Conservation (phyloP, 129 eudicot genomes). For the Pittosporum tobira region DNA sequence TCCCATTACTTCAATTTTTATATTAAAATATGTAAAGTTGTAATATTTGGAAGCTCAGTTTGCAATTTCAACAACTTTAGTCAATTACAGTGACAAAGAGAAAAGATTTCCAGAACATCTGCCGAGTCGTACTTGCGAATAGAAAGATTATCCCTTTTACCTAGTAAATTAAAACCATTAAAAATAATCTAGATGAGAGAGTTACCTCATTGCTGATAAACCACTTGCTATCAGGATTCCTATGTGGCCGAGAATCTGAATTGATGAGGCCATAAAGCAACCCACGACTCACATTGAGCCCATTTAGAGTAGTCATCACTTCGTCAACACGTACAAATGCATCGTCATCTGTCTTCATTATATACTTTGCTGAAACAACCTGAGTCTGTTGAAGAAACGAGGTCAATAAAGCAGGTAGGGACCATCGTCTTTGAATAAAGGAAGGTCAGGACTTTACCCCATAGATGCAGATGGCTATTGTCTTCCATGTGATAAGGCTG, state of each 20-base stretch:
- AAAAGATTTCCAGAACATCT: not conserved
- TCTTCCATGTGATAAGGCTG: conserved; percentile 91
- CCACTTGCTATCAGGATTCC: conserved; percentile 95
- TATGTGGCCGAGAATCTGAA: conserved; percentile 71
- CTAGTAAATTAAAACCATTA: not conserved
- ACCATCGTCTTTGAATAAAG: conserved; percentile 8
- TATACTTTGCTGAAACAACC: conserved; percentile 71
- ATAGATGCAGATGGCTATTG: conserved; percentile 83
- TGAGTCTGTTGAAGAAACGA: conserved; percentile 52
- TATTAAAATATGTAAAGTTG: too few species aligned
- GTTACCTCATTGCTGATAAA: conserved; percentile 78
- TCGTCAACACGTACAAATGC: conserved; percentile 97
- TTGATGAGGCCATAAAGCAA: conserved; percentile 82
- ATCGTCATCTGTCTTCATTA: conserved; percentile 98
- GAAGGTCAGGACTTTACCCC: conserved; percentile 50
- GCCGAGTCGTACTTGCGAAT: not conserved
- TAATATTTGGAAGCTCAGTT: too few species aligned
- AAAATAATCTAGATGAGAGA: not conserved
- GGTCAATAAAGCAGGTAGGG: conserved; percentile 16
- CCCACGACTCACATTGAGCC: conserved; percentile 53
- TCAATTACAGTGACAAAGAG: too few species aligned
- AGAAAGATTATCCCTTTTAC: not conserved
- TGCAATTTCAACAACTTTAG: too few species aligned
- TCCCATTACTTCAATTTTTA: too few species aligned
- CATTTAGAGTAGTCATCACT: conserved; percentile 46